These are phyloP conservation scores for Botryotinia narcissicola DNA, from an alignment of 2,329 filamentous ascomycete species.

Conservation along the genomic window DNA sequence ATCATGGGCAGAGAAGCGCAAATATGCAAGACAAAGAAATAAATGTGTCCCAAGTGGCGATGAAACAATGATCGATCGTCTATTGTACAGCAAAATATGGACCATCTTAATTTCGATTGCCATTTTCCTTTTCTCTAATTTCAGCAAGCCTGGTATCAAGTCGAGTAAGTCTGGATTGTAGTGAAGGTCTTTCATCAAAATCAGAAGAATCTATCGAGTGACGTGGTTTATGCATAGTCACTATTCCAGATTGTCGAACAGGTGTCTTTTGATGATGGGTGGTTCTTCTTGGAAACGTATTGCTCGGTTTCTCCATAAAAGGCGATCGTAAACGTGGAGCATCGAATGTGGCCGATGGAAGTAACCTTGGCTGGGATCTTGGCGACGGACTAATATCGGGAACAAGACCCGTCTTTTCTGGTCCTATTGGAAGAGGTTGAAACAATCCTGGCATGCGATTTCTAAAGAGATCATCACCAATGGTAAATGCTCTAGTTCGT, in stretches of 20 bases:
- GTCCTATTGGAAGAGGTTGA: constrained; percentile 19
- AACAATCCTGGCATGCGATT: constrained; percentile 29
- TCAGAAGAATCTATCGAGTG: constrained; percentile 38
- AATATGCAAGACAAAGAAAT: constrained; percentile 10
- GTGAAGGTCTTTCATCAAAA: constrained; percentile 32
- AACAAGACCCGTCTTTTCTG: constrained; percentile 4
- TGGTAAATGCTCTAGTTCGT: constrained; percentile 37
- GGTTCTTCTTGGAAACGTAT: constrained; percentile 60
- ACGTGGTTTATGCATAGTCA: constrained; percentile 53
- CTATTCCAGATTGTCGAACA: constrained; percentile 49
- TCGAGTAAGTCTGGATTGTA: constrained; percentile 33
- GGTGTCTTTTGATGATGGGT: constrained; percentile 40
- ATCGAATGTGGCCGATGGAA: constrained; percentile 37
- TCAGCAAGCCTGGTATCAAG: constrained; percentile 34
- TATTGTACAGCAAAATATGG: neutral
- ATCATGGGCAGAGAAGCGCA: neutral
- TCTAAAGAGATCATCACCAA: constrained; percentile 36
- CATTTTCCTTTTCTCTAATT: constrained; percentile 32
- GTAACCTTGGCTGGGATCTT: constrained; percentile 34
- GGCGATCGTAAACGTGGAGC: constrained; percentile 56
- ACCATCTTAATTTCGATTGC: constrained; percentile 14
- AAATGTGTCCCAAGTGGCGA: neutral
- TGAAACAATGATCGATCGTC: neutral
- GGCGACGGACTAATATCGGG: constrained; percentile 15
- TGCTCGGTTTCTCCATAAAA: constrained; percentile 52